These are phyloP conservation scores for Tritrichomonas foetus DNA, from an alignment of 208 protist genomes.

Conservation along the genomic window DNA sequence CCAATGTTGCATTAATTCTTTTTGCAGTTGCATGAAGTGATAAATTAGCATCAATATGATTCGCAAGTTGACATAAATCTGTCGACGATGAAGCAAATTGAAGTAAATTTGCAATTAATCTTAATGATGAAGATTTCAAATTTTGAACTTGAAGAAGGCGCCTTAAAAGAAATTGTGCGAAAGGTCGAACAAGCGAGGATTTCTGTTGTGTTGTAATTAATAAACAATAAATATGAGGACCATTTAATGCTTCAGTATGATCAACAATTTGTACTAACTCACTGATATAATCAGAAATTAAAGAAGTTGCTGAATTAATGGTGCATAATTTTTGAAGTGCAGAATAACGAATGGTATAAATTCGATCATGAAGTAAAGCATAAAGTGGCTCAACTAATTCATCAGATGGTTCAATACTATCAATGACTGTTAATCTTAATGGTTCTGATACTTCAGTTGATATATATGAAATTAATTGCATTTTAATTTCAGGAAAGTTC, in stretches of 20 bases:
- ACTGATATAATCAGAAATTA: not conserved
- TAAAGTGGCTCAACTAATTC: not conserved
- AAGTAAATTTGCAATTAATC: not conserved
- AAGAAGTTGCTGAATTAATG: not conserved
- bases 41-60: not conserved
- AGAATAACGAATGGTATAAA: not conserved
- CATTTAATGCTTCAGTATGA: not conserved
- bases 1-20: not conserved
- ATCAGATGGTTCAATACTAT: not conserved
- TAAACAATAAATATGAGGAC: not conserved
- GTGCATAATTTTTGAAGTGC: not conserved
- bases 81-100: not conserved
- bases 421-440: not conserved
- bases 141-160: not conserved
- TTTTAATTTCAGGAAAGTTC: not conserved
- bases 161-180: not conserved
- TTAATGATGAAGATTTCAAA: not conserved
- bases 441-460: not conserved
- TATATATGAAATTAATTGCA: not conserved
- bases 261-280: not conserved
- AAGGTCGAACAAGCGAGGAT: not conserved
- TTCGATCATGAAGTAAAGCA: constrained; percentile 22
- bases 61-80: not conserved
- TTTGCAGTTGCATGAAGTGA: not conserved
- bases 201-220: not conserved